Evolutionary conservation across 495 filamentous ascomycete genomes (phyloP).

Genomic region (Pyronema omphalodes): DNA sequence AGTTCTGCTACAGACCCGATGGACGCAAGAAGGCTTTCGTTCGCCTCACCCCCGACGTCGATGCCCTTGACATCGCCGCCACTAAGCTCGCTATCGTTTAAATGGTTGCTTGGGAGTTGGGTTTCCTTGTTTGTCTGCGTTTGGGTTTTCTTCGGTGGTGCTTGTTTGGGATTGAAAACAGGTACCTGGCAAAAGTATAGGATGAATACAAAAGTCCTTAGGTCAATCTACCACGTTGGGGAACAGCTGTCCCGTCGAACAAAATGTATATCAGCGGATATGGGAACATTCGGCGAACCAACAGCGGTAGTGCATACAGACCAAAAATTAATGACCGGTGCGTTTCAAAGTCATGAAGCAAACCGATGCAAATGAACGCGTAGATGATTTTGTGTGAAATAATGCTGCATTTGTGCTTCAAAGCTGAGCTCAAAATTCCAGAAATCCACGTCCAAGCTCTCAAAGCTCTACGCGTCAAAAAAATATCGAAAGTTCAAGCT

Average conservation of each 20-base stretch:
- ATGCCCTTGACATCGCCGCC: slow-evolving; percentile 96
- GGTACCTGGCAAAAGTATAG: slow-evolving; percentile 5
- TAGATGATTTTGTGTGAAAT: too few relatives aligned
- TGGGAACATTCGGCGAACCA: too few relatives aligned
- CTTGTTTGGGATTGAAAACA: slow-evolving; percentile 3
- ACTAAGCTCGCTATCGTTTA: slow-evolving; percentile 98
- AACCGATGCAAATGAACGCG: too few relatives aligned
- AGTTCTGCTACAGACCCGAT: slow-evolving; percentile 46
- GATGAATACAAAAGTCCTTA: slow-evolving; percentile 2
- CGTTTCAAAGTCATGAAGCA: slow-evolving; percentile 1
- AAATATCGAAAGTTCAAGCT: too few relatives aligned
- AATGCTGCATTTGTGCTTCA: too few relatives aligned
- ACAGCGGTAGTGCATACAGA: too few relatives aligned
- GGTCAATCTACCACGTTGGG: neutral
- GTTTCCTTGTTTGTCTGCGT: slow-evolving; percentile 2
- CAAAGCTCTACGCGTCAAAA: too few relatives aligned
- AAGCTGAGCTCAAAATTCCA: too few relatives aligned
- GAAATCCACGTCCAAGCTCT: too few relatives aligned
- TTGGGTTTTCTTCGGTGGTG: slow-evolving; percentile 6
- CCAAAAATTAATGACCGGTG: too few relatives aligned
- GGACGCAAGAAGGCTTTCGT: slow-evolving; percentile 97
- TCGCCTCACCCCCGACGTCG: slow-evolving; percentile 83
- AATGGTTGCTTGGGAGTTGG: slow-evolving; percentile 17
- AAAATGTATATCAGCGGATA: too few relatives aligned
- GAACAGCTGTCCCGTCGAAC: too few relatives aligned